Evolutionary conservation across 2,329 filamentous ascomycete species (phyloP).

Genomic region (Furcasterigmium furcatum): DNA sequence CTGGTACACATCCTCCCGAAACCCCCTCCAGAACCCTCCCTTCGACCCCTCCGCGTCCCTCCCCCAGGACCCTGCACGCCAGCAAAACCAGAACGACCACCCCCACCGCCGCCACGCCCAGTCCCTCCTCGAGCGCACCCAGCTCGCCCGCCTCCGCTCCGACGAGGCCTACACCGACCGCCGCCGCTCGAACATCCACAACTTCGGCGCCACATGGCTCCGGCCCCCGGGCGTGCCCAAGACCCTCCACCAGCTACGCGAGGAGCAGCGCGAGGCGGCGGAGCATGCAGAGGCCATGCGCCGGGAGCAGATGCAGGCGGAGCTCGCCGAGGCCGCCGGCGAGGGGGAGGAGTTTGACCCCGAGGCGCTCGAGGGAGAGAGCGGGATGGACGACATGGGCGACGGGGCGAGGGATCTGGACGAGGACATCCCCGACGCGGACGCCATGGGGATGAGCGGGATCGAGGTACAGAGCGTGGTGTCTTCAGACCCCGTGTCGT

Average conservation of each 20-base stretch:
- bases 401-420: conserved; percentile 58
- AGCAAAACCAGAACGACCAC: conserved; percentile 18
- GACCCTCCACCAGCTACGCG: conserved; percentile 83
- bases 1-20: conserved; percentile 68
- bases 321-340: conserved; percentile 62
- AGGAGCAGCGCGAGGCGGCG: conserved; percentile 83
- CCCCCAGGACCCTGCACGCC: conserved; percentile 8
- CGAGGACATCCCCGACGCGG: conserved; percentile 69
- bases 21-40: conserved; percentile 34
- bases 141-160: conserved; percentile 64
- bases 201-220: conserved; percentile 88
- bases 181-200: conserved; percentile 77
- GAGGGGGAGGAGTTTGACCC: conserved; percentile 22
- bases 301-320: conserved; percentile 67
- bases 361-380: conserved; percentile 33
- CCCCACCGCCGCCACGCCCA: conserved; percentile 29
- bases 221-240: conserved; percentile 84
- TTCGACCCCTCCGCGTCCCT: conserved; percentile 18
- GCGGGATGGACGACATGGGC: conserved; percentile 49
- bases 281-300: conserved; percentile 76
- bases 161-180: conserved; percentile 77
- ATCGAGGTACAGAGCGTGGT: conserved; percentile 5
- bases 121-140: conserved; percentile 51
- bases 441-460: conserved; percentile 45
- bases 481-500: conserved; percentile 18